Evolutionary conservation across 345 rosid species (phyloP), one percentile per base, ranked within the genome.

Genomic region (Moringa oleifera): DNA sequence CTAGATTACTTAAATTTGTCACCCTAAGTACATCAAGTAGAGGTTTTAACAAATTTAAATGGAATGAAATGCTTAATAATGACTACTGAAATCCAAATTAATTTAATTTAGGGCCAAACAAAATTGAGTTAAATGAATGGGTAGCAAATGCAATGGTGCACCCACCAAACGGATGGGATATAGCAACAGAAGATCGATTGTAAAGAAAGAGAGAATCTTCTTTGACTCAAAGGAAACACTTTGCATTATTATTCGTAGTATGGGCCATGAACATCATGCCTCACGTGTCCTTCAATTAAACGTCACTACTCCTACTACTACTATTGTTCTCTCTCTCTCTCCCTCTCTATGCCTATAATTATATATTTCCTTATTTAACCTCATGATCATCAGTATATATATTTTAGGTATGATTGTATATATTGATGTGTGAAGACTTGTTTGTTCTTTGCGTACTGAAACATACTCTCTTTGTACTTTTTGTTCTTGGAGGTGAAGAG

Each of bases 191-290:
- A 19, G 21, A 33, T n/a, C n/a, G n/a, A n/a, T n/a, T 22, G 16
- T 13, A 54, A 33, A 22, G 23, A 19, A 28, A 31, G 47, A 7
- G 47, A 57, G 45, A 57, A 20, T 28, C 49, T 57, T 22, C 41
- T 57, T 31, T 57, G 47, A 28, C 60, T 57, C 45, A 28, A 33
- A 33, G 11, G 11, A 11, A 28, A 57, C 24, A 54, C 31, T 25
- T 52, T 57, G 46, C 23, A 57, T 18, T 57, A 23, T 54, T 31
- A n/a, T 57, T 19, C 58, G 31, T 54, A 22, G 8, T 5, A 57
- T 56, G 60, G 23, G 46, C 60, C 60, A 57, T 57, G 11, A 57
- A 28, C 47, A 57, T 57, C 41, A 57, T 57, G 46, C 31, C 60
- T 57, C 60, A 28, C 41, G 59, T 33, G 46, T 28, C 57, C 21